A percentile compares a stretch with the other conserved stretches of the same genome.
Conservation (phyloP, 441 rosid species). For the Adansonia grandidieri region DNA sequence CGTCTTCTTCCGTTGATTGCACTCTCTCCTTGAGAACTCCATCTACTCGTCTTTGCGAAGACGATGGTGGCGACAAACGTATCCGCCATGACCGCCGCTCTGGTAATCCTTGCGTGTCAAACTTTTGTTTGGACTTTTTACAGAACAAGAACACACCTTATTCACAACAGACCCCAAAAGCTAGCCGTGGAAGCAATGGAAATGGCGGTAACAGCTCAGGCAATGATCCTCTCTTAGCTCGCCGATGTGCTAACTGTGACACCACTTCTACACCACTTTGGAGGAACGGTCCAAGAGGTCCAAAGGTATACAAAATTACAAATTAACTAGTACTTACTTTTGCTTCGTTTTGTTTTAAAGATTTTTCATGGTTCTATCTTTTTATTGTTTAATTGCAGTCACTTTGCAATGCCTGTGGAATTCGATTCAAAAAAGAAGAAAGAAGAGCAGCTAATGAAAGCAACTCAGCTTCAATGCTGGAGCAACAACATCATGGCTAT, state of each 20-base stretch:
- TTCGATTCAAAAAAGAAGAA: conserved; percentile 97
- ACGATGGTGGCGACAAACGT: conserved; percentile 56
- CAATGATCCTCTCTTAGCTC: conserved; percentile 66
- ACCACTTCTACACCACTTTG: conserved; percentile 97
- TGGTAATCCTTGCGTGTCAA: conserved; percentile 40
- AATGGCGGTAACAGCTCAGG: conserved; percentile 28
- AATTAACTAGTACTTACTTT: conserved; percentile 2
- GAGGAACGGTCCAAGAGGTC: conserved; percentile 98
- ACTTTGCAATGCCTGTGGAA: conserved; percentile 97
- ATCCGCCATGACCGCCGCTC: conserved; percentile 50
- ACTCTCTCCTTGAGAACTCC: conserved; percentile 95
- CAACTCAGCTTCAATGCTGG: conserved; percentile 37
- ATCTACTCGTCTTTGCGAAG: conserved; percentile 73
- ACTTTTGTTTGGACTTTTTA: conserved; percentile 57
- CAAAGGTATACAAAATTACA: conserved; percentile 60
- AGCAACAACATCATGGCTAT: conserved; percentile 42
- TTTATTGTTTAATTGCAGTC: conserved; percentile 54
- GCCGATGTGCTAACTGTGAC: conserved; percentile 98
- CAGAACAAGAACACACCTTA: conserved; percentile 38
- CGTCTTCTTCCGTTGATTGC: conserved; percentile 77
- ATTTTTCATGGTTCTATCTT: background rate
- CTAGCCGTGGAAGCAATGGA: conserved; percentile 38
- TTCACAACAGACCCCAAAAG: conserved; percentile 32
- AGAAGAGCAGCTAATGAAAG: conserved; percentile 70
- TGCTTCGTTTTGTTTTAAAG: background rate